These are phyloP conservation scores for Batrachochytrium dendrobatidis DNA, from an alignment of 371 early-diverging fungal genomes.

Conservation along the genomic window DNA sequence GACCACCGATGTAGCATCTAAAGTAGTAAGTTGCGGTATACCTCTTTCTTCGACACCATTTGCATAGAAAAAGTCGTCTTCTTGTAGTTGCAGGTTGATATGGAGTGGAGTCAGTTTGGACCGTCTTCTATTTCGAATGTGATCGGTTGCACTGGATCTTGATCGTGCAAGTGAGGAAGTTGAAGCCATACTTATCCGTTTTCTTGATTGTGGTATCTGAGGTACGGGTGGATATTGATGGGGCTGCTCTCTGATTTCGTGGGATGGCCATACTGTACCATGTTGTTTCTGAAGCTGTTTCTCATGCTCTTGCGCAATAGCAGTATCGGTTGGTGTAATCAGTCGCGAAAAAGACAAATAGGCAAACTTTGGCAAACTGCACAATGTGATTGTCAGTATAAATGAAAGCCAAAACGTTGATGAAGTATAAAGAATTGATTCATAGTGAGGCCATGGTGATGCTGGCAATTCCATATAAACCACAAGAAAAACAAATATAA, in stretches of 20 bases:
- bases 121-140: neutral
- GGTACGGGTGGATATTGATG: neutral
- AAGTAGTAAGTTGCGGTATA: constrained; percentile 16
- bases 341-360: constrained; percentile 33
- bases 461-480: constrained; percentile 47
- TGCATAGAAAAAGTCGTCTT: too few relatives aligned
- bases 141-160: neutral
- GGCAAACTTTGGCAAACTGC: constrained; percentile 42
- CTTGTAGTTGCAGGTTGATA: constrained; percentile 2
- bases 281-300: constrained; percentile 1
- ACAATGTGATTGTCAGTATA: constrained; percentile 37
- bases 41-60: neutral
- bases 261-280: neutral
- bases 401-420: constrained; percentile 68
- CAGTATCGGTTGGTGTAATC: constrained; percentile 47
- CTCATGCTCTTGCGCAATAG: constrained; percentile 11
- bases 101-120: constrained; percentile 2
- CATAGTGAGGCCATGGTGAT: constrained; percentile 41
- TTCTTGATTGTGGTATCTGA: neutral
- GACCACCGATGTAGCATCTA: constrained; percentile 26
- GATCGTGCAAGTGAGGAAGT: neutral
- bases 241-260: neutral
- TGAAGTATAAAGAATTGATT: constrained; percentile 38
- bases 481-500: constrained; percentile 39
- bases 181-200: neutral